A percentile compares a stretch with the other conserved stretches of the same genome.
Conservation (phyloP, 371 early-diverging fungal species). For the Mortierella sp. region DNA sequence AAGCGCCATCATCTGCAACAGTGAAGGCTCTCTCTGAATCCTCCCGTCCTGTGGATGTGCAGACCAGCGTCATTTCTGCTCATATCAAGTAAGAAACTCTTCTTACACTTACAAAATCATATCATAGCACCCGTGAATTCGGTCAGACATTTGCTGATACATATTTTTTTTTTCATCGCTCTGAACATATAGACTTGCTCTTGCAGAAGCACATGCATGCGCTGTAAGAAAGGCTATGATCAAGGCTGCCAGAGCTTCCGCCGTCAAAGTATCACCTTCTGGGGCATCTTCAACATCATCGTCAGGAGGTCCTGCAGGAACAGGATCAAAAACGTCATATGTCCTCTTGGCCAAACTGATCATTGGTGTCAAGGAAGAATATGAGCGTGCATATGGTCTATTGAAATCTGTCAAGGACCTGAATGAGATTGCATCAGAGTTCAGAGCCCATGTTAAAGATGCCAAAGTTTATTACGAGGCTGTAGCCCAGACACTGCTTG, state of each 20-base stretch:
- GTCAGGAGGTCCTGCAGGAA: slow-evolving; percentile 64
- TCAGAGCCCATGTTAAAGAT: slow-evolving; percentile 69
- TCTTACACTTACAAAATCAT: neutral
- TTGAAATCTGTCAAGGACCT: slow-evolving; percentile 67
- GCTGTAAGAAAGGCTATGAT: slow-evolving; percentile 48
- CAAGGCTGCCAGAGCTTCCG: slow-evolving; percentile 46
- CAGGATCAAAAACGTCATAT: slow-evolving; percentile 65
- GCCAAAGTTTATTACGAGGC: slow-evolving; percentile 64
- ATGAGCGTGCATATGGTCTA: slow-evolving; percentile 72
- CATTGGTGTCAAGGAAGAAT: slow-evolving; percentile 72
- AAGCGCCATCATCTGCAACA: neutral
- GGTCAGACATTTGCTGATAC: neutral
- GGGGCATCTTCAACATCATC: slow-evolving; percentile 5
- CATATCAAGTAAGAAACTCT: slow-evolving; percentile 32
- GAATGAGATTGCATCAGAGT: slow-evolving; percentile 68
- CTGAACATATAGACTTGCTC: slow-evolving; percentile 27
- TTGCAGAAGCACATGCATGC: slow-evolving; percentile 50
- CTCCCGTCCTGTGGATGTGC: slow-evolving; percentile 42
- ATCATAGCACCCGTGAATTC: neutral
- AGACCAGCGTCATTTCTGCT: slow-evolving; percentile 40
- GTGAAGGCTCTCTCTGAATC: slow-evolving; percentile 22
- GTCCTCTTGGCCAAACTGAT: slow-evolving; percentile 71
- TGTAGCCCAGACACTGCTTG: slow-evolving; percentile 70
- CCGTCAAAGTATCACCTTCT: slow-evolving; percentile 7
- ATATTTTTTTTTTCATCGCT: slow-evolving; percentile 4